These are phyloP conservation scores for Hypoxylon perforatum DNA, from an alignment of 495 filamentous ascomycete species.

Conservation along the genomic window DNA sequence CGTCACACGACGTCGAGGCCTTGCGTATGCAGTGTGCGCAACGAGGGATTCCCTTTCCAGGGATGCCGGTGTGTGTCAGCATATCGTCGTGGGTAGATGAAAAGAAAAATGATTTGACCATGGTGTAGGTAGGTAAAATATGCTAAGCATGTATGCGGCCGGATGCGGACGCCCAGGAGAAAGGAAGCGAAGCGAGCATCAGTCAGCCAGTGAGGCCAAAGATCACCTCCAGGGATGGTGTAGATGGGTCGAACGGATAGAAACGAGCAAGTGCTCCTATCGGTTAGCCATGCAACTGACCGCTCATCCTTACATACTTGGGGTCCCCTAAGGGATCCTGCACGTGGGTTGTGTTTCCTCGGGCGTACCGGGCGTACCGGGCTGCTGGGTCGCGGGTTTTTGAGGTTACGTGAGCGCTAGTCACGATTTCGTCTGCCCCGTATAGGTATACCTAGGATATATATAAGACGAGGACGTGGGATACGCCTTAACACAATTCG, in stretches of 20 bases:
- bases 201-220: slow-evolving; percentile 20
- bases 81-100: neutral
- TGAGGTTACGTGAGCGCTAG: slow-evolving; percentile 21
- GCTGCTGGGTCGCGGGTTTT: slow-evolving; percentile 19
- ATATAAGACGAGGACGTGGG: slow-evolving; percentile 2
- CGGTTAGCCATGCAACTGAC: slow-evolving; percentile 5
- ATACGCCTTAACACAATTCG: neutral
- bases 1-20: slow-evolving; percentile 17
- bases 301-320: slow-evolving; percentile 18
- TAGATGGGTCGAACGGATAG: neutral
- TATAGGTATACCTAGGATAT: neutral
- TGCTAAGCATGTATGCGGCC: neutral
- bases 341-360: slow-evolving; percentile 39
- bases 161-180: too few relatives aligned
- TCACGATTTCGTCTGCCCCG: neutral
- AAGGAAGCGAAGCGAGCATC: neutral
- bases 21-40: neutral
- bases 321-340: neutral
- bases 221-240: slow-evolving; percentile 9
- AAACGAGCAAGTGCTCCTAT: neutral
- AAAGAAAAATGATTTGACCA: neutral
- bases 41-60: slow-evolving; percentile 1
- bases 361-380: slow-evolving; percentile 37
- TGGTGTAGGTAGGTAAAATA: neutral
- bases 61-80: neutral